Percentiles rank a stretch among this genome's conserved stretches.
Conservation (phyloP, 2,329 filamentous ascomycete species). For the Trichoderma pleuroti region DNA sequence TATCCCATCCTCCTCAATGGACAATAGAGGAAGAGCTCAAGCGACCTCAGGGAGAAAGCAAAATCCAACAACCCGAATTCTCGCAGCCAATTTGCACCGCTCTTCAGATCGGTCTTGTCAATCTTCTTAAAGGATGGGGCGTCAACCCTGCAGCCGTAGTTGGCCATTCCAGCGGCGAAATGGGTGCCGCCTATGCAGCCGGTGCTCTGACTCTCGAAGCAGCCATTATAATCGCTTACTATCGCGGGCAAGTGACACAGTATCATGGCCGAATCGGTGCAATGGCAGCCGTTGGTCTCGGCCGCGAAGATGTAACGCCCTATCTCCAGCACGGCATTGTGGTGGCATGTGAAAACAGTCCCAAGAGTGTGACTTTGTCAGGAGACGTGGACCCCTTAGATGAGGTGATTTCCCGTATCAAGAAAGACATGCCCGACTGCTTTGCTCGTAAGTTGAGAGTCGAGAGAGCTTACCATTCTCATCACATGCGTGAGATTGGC, state of each 20-base stretch:
- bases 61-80: neutral
- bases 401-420: constrained; percentile 29
- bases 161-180: constrained; percentile 15
- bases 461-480: constrained; percentile 49
- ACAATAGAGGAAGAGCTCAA: constrained; percentile 7
- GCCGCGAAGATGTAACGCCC: neutral
- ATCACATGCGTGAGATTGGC: neutral
- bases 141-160: neutral
- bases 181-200: constrained; percentile 27
- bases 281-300: constrained; percentile 13
- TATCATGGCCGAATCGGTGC: neutral
- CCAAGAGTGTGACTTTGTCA: constrained; percentile 46
- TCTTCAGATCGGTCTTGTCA: constrained; percentile 2
- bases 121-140: neutral
- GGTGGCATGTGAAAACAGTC: constrained; percentile 48
- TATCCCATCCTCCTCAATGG: neutral
- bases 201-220: neutral
- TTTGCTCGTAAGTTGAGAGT: constrained; percentile 45
- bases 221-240: constrained; percentile 9
- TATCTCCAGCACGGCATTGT: constrained; percentile 15
- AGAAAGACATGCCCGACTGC: constrained; percentile 35
- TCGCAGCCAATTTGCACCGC: constrained; percentile 10
- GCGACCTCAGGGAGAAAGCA: neutral
- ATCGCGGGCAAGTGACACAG: neutral
- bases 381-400: constrained; percentile 43